A percentile compares a stretch with the other conserved stretches of the same genome.
phyloP scores from a whole-genome alignment of 139 green algal genomes.

The Chlorella sorokiniana region DNA sequence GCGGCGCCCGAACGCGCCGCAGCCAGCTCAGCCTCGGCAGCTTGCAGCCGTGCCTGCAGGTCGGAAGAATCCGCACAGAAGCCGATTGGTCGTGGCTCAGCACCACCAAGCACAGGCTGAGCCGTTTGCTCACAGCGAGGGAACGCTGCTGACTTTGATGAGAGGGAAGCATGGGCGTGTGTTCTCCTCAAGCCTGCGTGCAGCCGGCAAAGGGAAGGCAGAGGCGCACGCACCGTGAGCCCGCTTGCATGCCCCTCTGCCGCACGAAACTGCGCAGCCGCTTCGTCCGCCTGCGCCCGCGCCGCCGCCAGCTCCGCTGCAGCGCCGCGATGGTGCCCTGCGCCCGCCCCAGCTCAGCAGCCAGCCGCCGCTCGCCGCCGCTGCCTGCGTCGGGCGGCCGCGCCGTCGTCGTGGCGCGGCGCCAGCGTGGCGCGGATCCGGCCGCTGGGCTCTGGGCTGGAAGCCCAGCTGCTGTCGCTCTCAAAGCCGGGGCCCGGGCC shows the following conservation, averaged over 20 bases:
- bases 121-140: too few relatives aligned
- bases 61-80: too few relatives aligned
- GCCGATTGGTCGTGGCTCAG: too few relatives aligned
- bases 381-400: neutral
- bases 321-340: constrained; percentile 14
- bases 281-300: constrained; percentile 19
- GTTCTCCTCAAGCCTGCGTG: neutral
- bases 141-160: too few relatives aligned
- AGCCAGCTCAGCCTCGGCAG: neutral
- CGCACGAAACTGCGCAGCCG: neutral
- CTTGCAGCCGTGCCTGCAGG: neutral
- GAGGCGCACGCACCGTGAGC: constrained; percentile 2
- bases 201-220: neutral
- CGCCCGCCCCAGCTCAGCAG: neutral
- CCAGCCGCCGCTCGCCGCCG: neutral
- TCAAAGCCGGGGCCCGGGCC: constrained; percentile 10
- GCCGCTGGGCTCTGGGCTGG: constrained; percentile 12
- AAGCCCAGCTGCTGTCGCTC: constrained; percentile 30
- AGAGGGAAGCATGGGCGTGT: neutral
- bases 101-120: too few relatives aligned
- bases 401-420: neutral
- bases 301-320: constrained; percentile 32
- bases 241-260: neutral
- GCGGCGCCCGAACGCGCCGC: neutral
- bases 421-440: neutral